Conservation (phyloP, 345 rosid genomes). For the Citrus maxima region DNA sequence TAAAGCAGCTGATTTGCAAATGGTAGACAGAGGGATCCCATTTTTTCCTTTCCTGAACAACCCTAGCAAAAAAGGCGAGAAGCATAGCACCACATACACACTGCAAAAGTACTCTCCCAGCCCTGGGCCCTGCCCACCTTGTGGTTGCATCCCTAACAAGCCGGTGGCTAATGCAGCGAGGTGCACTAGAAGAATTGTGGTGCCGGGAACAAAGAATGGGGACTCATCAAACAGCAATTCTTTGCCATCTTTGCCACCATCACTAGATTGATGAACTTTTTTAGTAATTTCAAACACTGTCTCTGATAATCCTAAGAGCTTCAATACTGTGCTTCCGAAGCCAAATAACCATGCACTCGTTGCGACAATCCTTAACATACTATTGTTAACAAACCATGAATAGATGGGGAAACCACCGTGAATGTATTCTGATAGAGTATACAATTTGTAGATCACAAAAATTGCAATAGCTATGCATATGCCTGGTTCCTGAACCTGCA, state of each 20-base stretch:
- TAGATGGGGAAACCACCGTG: conserved; percentile 27
- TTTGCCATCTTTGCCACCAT: conserved; percentile 9
- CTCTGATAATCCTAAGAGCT: conserved; percentile 51
- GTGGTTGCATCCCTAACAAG: conserved; percentile 11
- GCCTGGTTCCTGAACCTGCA: conserved; percentile 34
- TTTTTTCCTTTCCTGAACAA: conserved; percentile 33
- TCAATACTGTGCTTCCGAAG: conserved; percentile 22
- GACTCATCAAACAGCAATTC: conserved; percentile 39
- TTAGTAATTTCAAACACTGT: conserved; percentile 51
- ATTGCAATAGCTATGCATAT: conserved; percentile 17
- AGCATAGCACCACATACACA: conserved; percentile 19
- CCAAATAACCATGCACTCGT: conserved; percentile 47
- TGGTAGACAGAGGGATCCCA: conserved; percentile 39
- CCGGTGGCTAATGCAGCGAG: conserved; percentile 19
- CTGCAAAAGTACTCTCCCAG: conserved; percentile 27
- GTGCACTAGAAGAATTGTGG: conserved; percentile 31
- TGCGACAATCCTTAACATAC: conserved; percentile 29
- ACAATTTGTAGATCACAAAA: conserved; percentile 19
- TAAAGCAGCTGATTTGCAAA: conserved; percentile 26
- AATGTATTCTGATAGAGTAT: conserved; percentile 32
- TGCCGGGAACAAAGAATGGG: conserved; percentile 32
- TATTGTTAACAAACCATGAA: conserved; percentile 46
- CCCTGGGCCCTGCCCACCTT: conserved; percentile 9
- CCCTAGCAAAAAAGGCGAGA: conserved; percentile 36
- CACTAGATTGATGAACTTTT: conserved; percentile 28